phyloP scores from a whole-genome alignment of 2,329 filamentous ascomycete genomes.

The Fusarium cyanostomum region DNA sequence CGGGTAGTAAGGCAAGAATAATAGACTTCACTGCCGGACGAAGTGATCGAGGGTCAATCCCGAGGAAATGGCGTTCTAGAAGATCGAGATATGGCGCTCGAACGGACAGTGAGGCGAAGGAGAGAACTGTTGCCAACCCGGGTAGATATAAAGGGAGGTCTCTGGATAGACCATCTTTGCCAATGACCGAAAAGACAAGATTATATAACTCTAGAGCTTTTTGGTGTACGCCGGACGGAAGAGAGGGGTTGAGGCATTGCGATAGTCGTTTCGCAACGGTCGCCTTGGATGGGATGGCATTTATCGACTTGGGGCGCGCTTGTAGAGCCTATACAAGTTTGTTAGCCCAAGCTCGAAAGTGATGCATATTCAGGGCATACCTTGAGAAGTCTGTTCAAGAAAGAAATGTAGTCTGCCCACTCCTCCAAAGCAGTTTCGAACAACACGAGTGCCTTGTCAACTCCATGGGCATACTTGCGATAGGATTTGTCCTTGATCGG shows the following conservation, averaged over 20 bases:
- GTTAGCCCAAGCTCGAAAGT: not conserved
- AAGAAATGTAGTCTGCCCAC: conserved; percentile 99
- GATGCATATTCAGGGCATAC: conserved; percentile 54
- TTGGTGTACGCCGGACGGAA: conserved; percentile 97
- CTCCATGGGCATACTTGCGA: conserved; percentile 87
- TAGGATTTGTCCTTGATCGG: conserved; percentile 73
- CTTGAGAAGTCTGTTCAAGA: conserved; percentile 90
- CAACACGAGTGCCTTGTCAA: conserved; percentile 86
- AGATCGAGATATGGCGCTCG: conserved; percentile 86
- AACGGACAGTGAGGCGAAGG: conserved; percentile 93
- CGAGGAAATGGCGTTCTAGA: conserved; percentile 81
- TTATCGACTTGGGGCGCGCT: conserved; percentile 77
- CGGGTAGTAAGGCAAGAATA: conserved; percentile 87
- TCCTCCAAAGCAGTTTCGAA: conserved; percentile 96
- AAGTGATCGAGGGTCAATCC: conserved; percentile 74
- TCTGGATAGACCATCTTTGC: conserved; percentile 78
- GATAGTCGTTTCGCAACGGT: conserved; percentile 89
- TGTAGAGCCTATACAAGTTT: conserved; percentile 75
- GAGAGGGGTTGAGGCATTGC: conserved; percentile 91
- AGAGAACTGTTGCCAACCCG: conserved; percentile 86
- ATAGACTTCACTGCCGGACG: conserved; percentile 91
- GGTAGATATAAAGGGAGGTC: conserved; percentile 91
- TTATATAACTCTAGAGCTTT: conserved; percentile 95
- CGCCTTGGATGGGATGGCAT: conserved; percentile 81
- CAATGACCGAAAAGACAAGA: conserved; percentile 87